Evolutionary conservation across 2,329 filamentous ascomycete genomes (phyloP).

Genomic region (Alternaria longipes): DNA sequence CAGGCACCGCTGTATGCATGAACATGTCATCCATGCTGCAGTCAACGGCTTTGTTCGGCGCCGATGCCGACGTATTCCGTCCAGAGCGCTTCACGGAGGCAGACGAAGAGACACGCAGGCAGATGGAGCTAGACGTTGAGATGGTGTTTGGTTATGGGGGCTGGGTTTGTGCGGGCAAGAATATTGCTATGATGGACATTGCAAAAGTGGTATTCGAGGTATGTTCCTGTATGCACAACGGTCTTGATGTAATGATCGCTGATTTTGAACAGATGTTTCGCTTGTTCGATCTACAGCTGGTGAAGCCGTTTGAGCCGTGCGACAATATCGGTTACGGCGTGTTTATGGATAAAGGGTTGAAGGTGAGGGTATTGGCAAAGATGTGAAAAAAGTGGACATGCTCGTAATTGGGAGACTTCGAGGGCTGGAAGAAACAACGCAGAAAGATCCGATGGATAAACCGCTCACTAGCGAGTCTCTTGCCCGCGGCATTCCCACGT

Average conservation of each 20-base stretch:
- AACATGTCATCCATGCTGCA: constrained; percentile 1
- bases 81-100: constrained; percentile 6
- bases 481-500: too few species aligned
- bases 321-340: not conserved
- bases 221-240: not conserved
- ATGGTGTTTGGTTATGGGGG: constrained; percentile 3
- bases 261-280: not conserved
- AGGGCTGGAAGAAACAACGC: too few species aligned
- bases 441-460: too few species aligned
- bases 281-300: not conserved
- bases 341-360: not conserved
- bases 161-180: constrained; percentile 9
- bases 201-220: constrained; percentile 6
- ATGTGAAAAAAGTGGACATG: not conserved
- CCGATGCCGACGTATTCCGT: not conserved
- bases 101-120: not conserved
- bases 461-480: too few species aligned
- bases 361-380: not conserved
- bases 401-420: not conserved
- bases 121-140: constrained; percentile 1
- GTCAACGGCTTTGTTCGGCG: constrained; percentile 1
- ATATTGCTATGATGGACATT: constrained; percentile 6
- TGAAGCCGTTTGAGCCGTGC: constrained; percentile 2
- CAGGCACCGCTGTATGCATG: constrained; percentile 5
- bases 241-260: not conserved